A percentile compares a stretch with the other conserved stretches of the same genome.
phyloP scores from a whole-genome alignment of 495 filamentous ascomycete species.

The Amphirosellinia nigrospora region DNA sequence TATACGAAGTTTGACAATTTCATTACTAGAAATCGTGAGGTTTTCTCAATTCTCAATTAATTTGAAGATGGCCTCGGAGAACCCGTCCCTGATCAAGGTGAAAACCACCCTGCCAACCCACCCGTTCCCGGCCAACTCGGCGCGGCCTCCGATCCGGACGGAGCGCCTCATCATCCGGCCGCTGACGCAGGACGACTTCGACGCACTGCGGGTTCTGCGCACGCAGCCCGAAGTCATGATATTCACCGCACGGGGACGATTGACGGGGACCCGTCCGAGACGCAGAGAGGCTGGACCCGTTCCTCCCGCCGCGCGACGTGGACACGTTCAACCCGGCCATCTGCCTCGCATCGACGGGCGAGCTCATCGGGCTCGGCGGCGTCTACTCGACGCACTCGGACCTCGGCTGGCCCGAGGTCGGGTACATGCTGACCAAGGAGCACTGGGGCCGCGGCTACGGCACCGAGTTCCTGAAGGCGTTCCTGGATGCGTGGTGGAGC shows the following conservation, averaged over 20 bases:
- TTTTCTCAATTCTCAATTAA: background rate
- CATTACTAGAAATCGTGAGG: background rate
- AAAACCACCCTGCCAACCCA: constrained; percentile 39
- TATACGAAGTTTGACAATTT: background rate
- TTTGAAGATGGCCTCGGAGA: constrained; percentile 5
- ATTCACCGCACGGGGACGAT: constrained; percentile 41
- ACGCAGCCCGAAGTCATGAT: constrained; percentile 54
- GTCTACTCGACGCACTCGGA: constrained; percentile 19
- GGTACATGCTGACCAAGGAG: constrained; percentile 52
- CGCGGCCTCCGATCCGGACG: constrained; percentile 41
- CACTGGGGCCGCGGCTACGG: constrained; percentile 51
- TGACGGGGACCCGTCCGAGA: constrained; percentile 42
- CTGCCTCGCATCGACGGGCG: constrained; percentile 40
- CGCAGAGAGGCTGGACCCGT: constrained; percentile 40
- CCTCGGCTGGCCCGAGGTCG: constrained; percentile 53
- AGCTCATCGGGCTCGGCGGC: constrained; percentile 48
- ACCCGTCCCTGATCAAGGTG: constrained; percentile 4
- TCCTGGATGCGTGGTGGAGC: constrained; percentile 39
- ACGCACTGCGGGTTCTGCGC: constrained; percentile 44
- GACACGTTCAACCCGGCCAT: constrained; percentile 49
- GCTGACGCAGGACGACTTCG: constrained; percentile 40
- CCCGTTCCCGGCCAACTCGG: constrained; percentile 34
- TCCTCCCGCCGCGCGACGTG: constrained; percentile 35
- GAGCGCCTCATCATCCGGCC: constrained; percentile 49
- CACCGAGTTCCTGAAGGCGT: constrained; percentile 52